Percentiles rank a stretch among this genome's conserved stretches.
Conservation (phyloP, 2,329 filamentous ascomycete species). For the Paecilomyces formosus region DNA sequence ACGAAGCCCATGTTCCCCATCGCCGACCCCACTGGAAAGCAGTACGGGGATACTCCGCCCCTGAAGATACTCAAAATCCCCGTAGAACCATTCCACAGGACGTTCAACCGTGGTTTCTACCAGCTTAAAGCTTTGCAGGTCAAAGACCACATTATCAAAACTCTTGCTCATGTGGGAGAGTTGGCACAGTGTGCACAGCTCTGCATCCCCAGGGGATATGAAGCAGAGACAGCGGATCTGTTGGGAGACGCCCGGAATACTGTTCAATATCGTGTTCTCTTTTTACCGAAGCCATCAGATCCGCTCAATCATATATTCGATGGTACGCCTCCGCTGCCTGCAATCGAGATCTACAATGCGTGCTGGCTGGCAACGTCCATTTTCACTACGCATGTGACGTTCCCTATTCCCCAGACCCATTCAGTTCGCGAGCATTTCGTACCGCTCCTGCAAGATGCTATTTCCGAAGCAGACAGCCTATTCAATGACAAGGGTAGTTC, state of each 20-base stretch:
- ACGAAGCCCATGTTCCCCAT: slow-evolving; percentile 6
- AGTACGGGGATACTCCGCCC: slow-evolving; percentile 1
- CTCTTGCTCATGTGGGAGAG: slow-evolving; percentile 4
- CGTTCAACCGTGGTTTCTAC: slow-evolving; percentile 2
- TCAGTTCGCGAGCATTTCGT: slow-evolving; percentile 3
- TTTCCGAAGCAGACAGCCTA: neutral
- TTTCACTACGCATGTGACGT: slow-evolving; percentile 7
- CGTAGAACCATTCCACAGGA: neutral
- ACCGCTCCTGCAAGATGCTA: neutral
- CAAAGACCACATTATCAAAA: slow-evolving; percentile 1
- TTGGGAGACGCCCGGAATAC: slow-evolving; percentile 6
- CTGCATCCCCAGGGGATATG: neutral
- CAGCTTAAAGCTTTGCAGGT: slow-evolving; percentile 3
- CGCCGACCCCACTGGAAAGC: slow-evolving; percentile 1
- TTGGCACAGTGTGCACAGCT: slow-evolving; percentile 4
- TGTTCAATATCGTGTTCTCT: slow-evolving; percentile 5
- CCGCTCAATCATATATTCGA: slow-evolving; percentile 2
- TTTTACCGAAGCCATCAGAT: slow-evolving; percentile 2
- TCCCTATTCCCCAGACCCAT: slow-evolving; percentile 4
- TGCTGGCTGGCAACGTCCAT: slow-evolving; percentile 5
- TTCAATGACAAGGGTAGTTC: neutral
- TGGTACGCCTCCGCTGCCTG: neutral
- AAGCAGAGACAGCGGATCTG: neutral
- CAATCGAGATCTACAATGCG: slow-evolving; percentile 3
- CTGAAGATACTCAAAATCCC: slow-evolving; percentile 4